phyloP scores from a whole-genome alignment of 129 eudicot species.

The Lactuca sativa region DNA sequence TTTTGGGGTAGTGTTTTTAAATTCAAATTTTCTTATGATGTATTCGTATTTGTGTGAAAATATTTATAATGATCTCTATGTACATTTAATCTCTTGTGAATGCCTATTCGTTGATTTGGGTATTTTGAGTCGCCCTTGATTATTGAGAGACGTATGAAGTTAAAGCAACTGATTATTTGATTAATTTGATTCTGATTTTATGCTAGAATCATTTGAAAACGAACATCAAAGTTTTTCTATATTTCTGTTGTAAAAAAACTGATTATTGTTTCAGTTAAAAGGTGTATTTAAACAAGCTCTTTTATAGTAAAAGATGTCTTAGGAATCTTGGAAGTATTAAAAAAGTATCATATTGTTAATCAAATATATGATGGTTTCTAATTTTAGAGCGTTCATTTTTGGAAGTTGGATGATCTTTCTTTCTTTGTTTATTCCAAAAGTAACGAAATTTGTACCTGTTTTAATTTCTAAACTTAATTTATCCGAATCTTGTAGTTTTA shows the following conservation, averaged over 20 bases:
- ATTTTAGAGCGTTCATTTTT: constrained; percentile 10
- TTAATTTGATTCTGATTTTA: not conserved
- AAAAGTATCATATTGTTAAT: constrained; percentile 4
- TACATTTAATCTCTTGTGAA: not conserved
- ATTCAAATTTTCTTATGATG: not conserved
- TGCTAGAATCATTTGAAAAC: not conserved
- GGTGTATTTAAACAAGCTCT: not conserved
- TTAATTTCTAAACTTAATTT: constrained; percentile 20
- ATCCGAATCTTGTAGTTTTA: constrained; percentile 4
- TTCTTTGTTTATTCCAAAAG: constrained; percentile 8
- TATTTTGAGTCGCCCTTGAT: not conserved
- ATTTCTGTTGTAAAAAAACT: not conserved
- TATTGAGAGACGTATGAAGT: not conserved
- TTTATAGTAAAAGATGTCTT: not conserved
- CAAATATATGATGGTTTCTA: constrained; percentile 8
- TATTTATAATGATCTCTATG: not conserved
- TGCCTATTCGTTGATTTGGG: not conserved
- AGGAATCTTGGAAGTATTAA: constrained; percentile 26
- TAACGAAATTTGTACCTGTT: constrained; percentile 8
- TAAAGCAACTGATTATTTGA: constrained; percentile 1
- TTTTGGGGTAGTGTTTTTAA: constrained; percentile 10
- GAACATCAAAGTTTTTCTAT: not conserved
- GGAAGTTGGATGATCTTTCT: constrained; percentile 5
- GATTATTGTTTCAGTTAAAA: not conserved
- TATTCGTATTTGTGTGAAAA: constrained; percentile 7